Percentiles rank a stretch among this genome's conserved stretches.
phyloP scores from a whole-genome alignment of 2,329 filamentous ascomycete species.

The Trichoderma sp. region DNA sequence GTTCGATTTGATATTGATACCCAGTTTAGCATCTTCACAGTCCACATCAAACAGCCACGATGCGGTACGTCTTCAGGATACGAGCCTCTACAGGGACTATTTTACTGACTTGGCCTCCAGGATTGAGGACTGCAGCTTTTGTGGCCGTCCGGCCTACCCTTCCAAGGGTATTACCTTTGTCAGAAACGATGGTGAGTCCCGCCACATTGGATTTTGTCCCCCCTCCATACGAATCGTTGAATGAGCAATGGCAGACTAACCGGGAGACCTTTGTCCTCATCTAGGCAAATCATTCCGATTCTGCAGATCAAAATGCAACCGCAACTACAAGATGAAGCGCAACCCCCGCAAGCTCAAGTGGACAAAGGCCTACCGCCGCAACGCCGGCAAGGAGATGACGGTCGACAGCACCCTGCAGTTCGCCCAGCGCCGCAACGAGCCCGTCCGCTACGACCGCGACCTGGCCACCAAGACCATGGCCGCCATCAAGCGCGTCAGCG shows the following conservation, averaged over 20 bases:
- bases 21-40: conserved; percentile 9
- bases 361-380: conserved; percentile 88
- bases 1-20: conserved; percentile 8
- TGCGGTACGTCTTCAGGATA: conserved; percentile 14
- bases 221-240: neutral
- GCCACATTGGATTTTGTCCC: neutral
- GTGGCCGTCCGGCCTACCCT: conserved; percentile 50
- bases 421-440: conserved; percentile 87
- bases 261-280: neutral
- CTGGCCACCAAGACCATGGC: conserved; percentile 82
- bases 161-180: conserved; percentile 56
- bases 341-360: conserved; percentile 96
- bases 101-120: conserved; percentile 24
- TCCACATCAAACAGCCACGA: conserved; percentile 19
- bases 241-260: neutral
- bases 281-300: conserved; percentile 53
- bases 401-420: conserved; percentile 94
- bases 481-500: conserved; percentile 86
- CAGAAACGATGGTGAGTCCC: conserved; percentile 44
- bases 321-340: conserved; percentile 94
- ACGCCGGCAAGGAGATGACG: conserved; percentile 79
- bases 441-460: conserved; percentile 93
- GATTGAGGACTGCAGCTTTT: conserved; percentile 47
- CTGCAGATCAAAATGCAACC: conserved; percentile 59
- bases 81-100: too few relatives aligned